Evolutionary conservation across 2,329 filamentous ascomycete species (phyloP).

Genomic region (Calonectria montana): DNA sequence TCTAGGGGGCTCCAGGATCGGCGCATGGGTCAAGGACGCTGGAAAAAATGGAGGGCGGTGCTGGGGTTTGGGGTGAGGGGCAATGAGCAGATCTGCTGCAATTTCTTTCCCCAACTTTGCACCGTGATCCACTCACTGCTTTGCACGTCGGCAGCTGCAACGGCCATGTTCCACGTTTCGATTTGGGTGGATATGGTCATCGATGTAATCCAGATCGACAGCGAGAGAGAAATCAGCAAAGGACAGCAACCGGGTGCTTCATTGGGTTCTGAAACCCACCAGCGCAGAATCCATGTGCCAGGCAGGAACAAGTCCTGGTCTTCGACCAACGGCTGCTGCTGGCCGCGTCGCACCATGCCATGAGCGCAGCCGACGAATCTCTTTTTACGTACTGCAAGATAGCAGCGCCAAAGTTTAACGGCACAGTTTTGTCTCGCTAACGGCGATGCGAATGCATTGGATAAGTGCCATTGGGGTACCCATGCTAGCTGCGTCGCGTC

Average conservation of each 20-base stretch:
- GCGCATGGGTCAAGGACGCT: background rate
- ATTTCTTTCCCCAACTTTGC: background rate
- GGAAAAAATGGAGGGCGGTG: background rate
- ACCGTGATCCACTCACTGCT: background rate
- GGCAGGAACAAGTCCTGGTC: background rate
- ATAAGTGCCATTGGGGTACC: background rate
- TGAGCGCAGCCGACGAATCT: background rate
- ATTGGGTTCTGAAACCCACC: background rate
- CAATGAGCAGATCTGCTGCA: background rate
- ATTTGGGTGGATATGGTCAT: background rate
- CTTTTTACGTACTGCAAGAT: background rate
- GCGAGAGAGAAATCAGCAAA: background rate
- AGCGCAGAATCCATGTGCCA: background rate
- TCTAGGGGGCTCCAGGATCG: background rate
- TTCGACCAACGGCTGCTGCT: slow-evolving; percentile 1
- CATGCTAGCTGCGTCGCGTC: slow-evolving; percentile 6
- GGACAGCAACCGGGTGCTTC: background rate
- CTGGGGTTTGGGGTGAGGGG: background rate
- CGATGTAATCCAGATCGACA: background rate
- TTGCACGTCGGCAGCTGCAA: background rate
- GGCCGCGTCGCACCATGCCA: background rate
- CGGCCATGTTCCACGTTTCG: background rate
- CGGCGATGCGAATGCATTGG: background rate
- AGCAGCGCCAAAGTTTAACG: background rate
- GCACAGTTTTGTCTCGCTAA: background rate